These are phyloP conservation scores for Phytophthora gonapodyides DNA, from an alignment of 352 stramenopile genomes.

Conservation along the genomic window DNA sequence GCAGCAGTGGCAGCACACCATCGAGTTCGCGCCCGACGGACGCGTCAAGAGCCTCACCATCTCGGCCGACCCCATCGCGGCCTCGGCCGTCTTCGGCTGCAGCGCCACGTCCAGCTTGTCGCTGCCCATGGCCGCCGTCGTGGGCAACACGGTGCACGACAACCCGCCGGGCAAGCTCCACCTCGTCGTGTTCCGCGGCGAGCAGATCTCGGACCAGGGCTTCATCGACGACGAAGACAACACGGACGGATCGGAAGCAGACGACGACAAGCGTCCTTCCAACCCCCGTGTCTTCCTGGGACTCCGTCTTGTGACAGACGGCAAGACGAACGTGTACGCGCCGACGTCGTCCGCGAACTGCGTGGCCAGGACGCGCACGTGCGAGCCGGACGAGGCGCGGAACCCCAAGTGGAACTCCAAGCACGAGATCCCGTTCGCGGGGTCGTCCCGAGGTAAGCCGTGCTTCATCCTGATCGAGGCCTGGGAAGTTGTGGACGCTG, in stretches of 20 bases:
- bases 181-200: constrained; percentile 78
- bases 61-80: constrained; percentile 79
- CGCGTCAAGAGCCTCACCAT: constrained; percentile 90
- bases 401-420: constrained; percentile 86
- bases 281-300: constrained; percentile 63
- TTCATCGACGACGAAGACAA: constrained; percentile 56
- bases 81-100: constrained; percentile 87
- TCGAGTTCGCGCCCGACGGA: constrained; percentile 86
- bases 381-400: constrained; percentile 50
- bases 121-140: constrained; percentile 80
- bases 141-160: constrained; percentile 79
- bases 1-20: constrained; percentile 91
- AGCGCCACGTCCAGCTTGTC: constrained; percentile 87
- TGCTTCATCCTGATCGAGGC: constrained; percentile 90
- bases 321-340: constrained; percentile 89
- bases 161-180: constrained; percentile 77
- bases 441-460: constrained; percentile 73
- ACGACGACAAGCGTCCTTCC: constrained; percentile 43
- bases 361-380: constrained; percentile 65
- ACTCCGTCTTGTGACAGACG: constrained; percentile 74
- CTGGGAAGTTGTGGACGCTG: constrained; percentile 65
- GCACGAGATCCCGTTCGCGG: constrained; percentile 72
- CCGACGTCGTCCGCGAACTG: constrained; percentile 78
- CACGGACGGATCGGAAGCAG: constrained; percentile 48
- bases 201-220: constrained; percentile 79